Evolutionary conservation across 345 rosid genomes (phyloP).

Genomic region (Lepidium didymum): DNA sequence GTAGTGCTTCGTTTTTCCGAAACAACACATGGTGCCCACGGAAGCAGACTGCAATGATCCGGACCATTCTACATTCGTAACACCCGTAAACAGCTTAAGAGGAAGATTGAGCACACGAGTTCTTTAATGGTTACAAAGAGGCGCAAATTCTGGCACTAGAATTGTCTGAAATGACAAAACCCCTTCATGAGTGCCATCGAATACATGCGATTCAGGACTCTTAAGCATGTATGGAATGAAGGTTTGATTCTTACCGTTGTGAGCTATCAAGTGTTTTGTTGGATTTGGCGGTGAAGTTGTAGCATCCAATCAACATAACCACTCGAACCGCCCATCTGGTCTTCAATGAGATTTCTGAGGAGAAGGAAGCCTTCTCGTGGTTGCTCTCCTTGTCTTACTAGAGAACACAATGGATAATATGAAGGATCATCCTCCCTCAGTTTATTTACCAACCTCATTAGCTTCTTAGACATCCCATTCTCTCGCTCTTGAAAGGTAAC

Average conservation of each 20-base stretch:
- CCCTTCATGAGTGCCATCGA: not conserved
- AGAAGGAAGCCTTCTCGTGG: constrained; percentile 90
- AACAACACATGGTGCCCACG: constrained; percentile 8
- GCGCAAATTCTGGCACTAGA: not conserved
- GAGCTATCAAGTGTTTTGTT: constrained; percentile 53
- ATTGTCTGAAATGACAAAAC: not conserved
- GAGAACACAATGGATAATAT: constrained; percentile 61
- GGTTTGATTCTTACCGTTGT: constrained; percentile 30
- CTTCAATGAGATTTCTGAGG: constrained; percentile 76
- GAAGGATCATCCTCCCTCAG: constrained; percentile 68
- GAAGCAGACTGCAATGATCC: constrained; percentile 1
- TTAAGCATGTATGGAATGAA: not conserved
- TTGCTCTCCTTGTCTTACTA: constrained; percentile 97
- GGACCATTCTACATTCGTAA: not conserved
- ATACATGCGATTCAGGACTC: not conserved
- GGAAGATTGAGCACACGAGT: constrained; percentile 1
- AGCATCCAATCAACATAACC: constrained; percentile 82
- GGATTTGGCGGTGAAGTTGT: constrained; percentile 87
- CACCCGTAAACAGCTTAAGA: not conserved
- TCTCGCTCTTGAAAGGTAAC: constrained; percentile 52
- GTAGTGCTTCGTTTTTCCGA: not conserved
- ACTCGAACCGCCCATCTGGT: constrained; percentile 62
- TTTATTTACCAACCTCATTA: constrained; percentile 53
- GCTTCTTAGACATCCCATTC: constrained; percentile 82
- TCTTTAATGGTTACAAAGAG: constrained; percentile 6